These are phyloP conservation scores for Mucor indicus DNA, from an alignment of 371 early-diverging fungal species.

Conservation along the genomic window DNA sequence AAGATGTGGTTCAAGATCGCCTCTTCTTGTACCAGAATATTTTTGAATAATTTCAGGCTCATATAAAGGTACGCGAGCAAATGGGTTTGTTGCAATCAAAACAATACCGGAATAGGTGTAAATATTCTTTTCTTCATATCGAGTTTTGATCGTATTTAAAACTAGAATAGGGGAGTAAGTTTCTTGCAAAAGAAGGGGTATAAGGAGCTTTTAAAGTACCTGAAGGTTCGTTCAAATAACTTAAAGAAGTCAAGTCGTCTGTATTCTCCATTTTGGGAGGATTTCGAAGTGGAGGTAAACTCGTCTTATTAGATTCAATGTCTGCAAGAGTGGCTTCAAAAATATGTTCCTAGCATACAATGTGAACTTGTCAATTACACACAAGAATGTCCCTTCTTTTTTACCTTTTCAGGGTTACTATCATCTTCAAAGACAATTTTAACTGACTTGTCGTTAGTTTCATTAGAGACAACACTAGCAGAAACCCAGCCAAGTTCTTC, in stretches of 20 bases:
- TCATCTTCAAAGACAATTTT: conserved; percentile 64
- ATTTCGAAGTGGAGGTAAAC: conserved; percentile 86
- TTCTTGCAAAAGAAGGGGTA: not conserved
- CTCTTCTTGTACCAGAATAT: conserved; percentile 90
- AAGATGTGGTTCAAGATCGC: conserved; percentile 97
- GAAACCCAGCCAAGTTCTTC: conserved; percentile 84
- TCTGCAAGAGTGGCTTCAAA: conserved; percentile 72
- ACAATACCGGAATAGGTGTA: conserved; percentile 99
- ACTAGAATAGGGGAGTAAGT: conserved; percentile 42
- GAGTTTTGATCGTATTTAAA: conserved; percentile 82
- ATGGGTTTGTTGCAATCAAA: conserved; percentile 98
- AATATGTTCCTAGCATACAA: conserved; percentile 37
- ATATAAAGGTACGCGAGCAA: conserved; percentile 85
- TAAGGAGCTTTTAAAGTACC: conserved; percentile 44
- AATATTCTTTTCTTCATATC: conserved; percentile 87
- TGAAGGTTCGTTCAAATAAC: conserved; percentile 89
- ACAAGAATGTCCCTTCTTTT: not conserved
- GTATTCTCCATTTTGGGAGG: conserved; percentile 85
- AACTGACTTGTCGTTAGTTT: conserved; percentile 50
- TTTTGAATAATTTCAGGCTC: conserved; percentile 84
- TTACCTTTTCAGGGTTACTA: conserved; percentile 51
- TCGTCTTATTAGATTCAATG: conserved; percentile 59
- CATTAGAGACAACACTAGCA: conserved; percentile 59
- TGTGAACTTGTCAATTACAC: not conserved
- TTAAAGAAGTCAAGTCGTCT: conserved; percentile 89